Evolutionary conservation across 306 rosid genomes (phyloP), one percentile per base, ranked within the genome.

Genomic region (Inga laurina): DNA sequence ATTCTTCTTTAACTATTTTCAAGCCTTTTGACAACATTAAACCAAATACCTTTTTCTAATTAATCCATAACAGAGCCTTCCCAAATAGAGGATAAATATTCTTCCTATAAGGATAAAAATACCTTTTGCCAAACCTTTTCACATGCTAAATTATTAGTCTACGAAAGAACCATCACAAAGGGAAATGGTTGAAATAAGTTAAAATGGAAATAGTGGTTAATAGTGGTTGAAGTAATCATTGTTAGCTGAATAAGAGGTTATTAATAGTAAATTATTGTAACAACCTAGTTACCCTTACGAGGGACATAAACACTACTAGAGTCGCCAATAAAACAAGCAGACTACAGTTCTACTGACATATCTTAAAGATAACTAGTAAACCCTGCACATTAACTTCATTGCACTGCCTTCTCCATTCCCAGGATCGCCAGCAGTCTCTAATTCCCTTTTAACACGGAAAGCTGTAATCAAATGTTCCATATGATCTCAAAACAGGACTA

Each of bases 281-380:
- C 16, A 15, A 34, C 72, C n/a, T 7, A 15, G 5, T 34, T 32
- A 14, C 72, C 72, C 15, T 32, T 2, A 66, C 5, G 54, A 49
- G 54, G 6, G 43, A 39, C 43, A 39, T 44, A 76, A 68, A 22
- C 71, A 45, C 56, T 81, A 76, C 24, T 49, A 76, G 46, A 81
- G 34, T 22, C 37, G 37, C 52, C 61, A 39, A 66, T 27, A 54
- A 76, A 59, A 49, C 41, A 34, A 14, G 27, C 8, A 41, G 24
- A 16, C 51, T 39, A 37, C 30, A 70, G 74, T 21, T 43, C 18
- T 13, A 19, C 52, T 19, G 39, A 24, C 32, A 14, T 11, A 45
- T 45, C 54, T 15, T 34, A 6, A 71, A 44, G 37, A 24, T 72
- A 72, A 71, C 14, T 30, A 66, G 77, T 44, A 74, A 82, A 44